Percentiles rank a stretch among this genome's conserved stretches.
phyloP scores from a whole-genome alignment of 176 grass and related monocot genomes.

The Carex pumila region DNA sequence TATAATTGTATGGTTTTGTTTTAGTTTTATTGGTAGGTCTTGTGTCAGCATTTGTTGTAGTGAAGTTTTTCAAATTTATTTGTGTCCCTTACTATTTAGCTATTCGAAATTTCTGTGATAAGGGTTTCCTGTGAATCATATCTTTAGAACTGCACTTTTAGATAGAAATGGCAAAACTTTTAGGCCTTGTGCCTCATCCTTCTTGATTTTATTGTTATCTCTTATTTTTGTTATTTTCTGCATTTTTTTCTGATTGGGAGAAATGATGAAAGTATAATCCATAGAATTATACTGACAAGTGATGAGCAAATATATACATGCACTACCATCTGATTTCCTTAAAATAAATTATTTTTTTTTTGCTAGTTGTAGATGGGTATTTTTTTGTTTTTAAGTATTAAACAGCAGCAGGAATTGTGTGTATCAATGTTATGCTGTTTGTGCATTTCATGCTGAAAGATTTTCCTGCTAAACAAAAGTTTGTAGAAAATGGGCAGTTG shows the following conservation, averaged over 20 bases:
- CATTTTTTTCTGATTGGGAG: background rate
- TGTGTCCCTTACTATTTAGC: too few species aligned
- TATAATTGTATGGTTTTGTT: too few species aligned
- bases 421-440: slow-evolving; percentile 40
- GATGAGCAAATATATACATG: background rate
- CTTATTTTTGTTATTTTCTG: background rate
- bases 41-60: too few species aligned
- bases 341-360: background rate
- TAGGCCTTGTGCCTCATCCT: too few species aligned
- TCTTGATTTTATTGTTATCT: background rate
- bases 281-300: slow-evolving; percentile 1
- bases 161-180: too few species aligned
- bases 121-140: too few species aligned
- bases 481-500: slow-evolving; percentile 66
- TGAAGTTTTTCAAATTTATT: too few species aligned
- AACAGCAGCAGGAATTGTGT: slow-evolving; percentile 49
- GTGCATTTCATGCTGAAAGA: slow-evolving; percentile 54
- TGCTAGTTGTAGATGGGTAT: background rate
- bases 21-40: too few species aligned
- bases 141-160: too few species aligned
- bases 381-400: background rate
- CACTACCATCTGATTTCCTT: background rate
- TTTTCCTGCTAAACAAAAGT: slow-evolving; percentile 46
- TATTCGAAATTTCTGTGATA: too few species aligned
- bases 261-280: slow-evolving; percentile 9